Base-by-base conservation (phyloP, 1,284 basidiomycete genomes). In the Entoloma clypeatum region DNA sequence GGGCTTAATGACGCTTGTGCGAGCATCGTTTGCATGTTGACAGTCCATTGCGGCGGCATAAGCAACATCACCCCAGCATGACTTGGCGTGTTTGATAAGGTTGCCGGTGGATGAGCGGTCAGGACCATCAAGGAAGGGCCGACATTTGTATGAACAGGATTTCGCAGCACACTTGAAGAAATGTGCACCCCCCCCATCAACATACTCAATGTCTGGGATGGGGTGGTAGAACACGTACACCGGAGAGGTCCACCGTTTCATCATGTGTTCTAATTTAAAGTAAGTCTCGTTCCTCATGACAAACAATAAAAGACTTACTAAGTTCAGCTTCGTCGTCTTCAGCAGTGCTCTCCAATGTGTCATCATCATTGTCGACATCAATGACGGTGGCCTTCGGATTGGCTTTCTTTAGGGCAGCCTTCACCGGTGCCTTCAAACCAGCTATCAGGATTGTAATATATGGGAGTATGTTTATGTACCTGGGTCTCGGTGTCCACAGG, bases 41-140 rank as follows among this genome's bases (percentile, higher is more conserved):
- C 13, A n/a, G 22, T 34, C 26, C 9, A 16, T 27, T 5, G 36
- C 42, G 11, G 43, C 46, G 1, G 30, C 19, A 16, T 33, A 18
- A 14, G 41, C 40, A 43, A 55, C 52, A 11, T 47, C 41, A 0
- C 60, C 58, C 51, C 51, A 61, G 40, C 59, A 61, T n/a, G n/a
- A 26, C 17, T 52, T 51, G 3, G 54, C 51, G 45, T 62, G 58
- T 25, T 48, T 50, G 6, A 33, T 41, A 9, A 61, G 16, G 43
- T 61, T 61, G 3, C 55, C 35, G 11, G 58, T 62, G 4, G 53
- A 62, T 5, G 14, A 27, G 8, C 17, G 25, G 44, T 61, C 56
- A 1, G 25, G 37, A 4, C 21, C 55, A 37, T 57, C 56, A 7
- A 59, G 45, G 34, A 44, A 61, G 3, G 47, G 10, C 6, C 33